Conservation (phyloP, 2,329 filamentous ascomycete species). For the Fragosphaeria purpurea region DNA sequence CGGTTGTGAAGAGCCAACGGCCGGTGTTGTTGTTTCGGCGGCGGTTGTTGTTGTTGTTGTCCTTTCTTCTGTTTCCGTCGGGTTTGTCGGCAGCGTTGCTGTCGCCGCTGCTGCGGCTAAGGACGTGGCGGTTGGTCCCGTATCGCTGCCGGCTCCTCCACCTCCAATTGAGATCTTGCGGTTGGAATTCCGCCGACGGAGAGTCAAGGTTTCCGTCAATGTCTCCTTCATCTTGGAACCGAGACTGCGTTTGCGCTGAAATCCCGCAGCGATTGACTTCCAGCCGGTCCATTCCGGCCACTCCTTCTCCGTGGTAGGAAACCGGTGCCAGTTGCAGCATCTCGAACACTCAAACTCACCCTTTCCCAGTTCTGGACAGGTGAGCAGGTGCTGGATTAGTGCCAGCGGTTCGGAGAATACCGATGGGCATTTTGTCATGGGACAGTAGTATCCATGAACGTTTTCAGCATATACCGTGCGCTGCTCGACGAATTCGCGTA, state of each 20-base stretch:
- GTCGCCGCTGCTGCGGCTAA: neutral
- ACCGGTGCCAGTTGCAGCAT: slow-evolving; percentile 18
- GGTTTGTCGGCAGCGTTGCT: neutral
- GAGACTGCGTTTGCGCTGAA: slow-evolving; percentile 18
- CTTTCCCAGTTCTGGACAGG: slow-evolving; percentile 17
- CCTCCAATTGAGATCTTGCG: neutral
- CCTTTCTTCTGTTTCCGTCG: neutral
- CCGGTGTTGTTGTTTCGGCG: neutral
- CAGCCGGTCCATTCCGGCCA: slow-evolving; percentile 20
- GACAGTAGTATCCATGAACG: slow-evolving; percentile 17
- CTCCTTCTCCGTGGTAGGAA: slow-evolving; percentile 21
- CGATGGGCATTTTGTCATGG: slow-evolving; percentile 18
- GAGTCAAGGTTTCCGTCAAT: slow-evolving; percentile 8
- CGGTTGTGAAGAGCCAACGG: neutral
- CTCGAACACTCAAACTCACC: slow-evolving; percentile 21
- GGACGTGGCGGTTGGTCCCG: neutral
- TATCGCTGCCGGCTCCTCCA: neutral
- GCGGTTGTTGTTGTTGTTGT: neutral
- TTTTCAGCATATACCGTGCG: slow-evolving; percentile 11
- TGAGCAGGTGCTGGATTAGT: slow-evolving; percentile 20
- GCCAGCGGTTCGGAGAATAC: slow-evolving; percentile 15
- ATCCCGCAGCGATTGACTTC: slow-evolving; percentile 11
- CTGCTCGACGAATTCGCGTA: slow-evolving; percentile 19
- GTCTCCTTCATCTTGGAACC: slow-evolving; percentile 18
- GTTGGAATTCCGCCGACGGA: slow-evolving; percentile 3